Evolutionary conservation across 495 filamentous ascomycete species (phyloP), one percentile per base, ranked within the genome.

Genomic region (Xylaria palmicola): DNA sequence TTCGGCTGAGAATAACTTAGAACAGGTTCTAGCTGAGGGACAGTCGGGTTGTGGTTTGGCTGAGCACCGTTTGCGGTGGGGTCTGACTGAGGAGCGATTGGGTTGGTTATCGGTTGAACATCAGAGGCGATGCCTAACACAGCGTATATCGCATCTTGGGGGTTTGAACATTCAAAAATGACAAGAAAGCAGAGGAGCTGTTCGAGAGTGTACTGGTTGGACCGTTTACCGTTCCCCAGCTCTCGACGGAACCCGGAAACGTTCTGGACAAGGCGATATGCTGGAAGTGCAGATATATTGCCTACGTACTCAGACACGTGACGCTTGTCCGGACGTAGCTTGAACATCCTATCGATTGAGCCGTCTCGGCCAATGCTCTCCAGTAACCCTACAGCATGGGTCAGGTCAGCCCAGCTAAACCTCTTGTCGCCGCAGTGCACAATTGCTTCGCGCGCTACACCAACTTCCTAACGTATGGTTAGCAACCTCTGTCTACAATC

Each of bases 131-230:
- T 57, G 8, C 58, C 64, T 20, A 73, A 51, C 1, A 73, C 43
- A 48, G 66, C 59, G 30, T 69, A 71, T 8, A 71, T 60, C 6
- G 40, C 59, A 53, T 73, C 68, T 10, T 69, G 55, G 7, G 68
- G 56, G 34, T 61, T 60, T 20, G 62, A 62, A 20, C 64, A 62
- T 37, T 73, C 40, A 45, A 73, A 73, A 7, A 58, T 62, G 1
- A 60, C 65, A 9, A 73, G 45, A 20, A 57, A 62, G 2, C 66
- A 73, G 24, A 73, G 52, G 9, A 73, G 40, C n/a, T 64, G 51
- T 22, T 73, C 70, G 10, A 73, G 49, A 12, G 68, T 59, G 36
- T 64, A 55, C 6, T 66, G 64, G 12, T 54, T 24, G 19, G 36
- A 32, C 47, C 32, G 1, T 30, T 3, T 13, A 47, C 22, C 55